phyloP scores from a whole-genome alignment of 1,284 basidiomycete species.

The Boletellus sp. region DNA sequence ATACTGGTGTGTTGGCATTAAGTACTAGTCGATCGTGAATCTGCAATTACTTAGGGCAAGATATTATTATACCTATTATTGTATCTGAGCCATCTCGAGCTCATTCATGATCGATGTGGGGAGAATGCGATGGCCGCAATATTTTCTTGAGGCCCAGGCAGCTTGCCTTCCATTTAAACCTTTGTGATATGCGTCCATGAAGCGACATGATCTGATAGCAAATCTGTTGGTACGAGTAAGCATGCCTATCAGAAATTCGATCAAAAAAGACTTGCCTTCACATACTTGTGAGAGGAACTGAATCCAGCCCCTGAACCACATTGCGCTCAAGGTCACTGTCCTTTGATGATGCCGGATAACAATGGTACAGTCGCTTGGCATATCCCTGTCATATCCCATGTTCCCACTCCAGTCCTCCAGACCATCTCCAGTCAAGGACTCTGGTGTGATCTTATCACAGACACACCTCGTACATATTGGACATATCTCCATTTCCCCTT shows the following conservation, averaged over 20 bases:
- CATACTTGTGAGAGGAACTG: not conserved
- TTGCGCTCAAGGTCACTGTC: not conserved
- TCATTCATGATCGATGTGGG: not conserved
- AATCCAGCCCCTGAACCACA: not conserved
- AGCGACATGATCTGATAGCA: not conserved
- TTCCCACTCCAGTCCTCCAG: no score
- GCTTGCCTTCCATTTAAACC: not conserved
- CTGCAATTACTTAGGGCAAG: no score
- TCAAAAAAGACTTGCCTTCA: not conserved
- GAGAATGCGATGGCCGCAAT: not conserved
- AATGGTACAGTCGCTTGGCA: not conserved
- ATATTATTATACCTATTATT: no score
- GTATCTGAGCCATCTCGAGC: not conserved
- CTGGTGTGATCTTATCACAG: no score
- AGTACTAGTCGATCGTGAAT: no score
- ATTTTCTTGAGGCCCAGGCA: constrained; percentile 1
- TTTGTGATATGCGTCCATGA: constrained; percentile 1
- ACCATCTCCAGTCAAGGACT: no score
- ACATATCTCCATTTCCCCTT: no score
- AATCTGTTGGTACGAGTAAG: not conserved
- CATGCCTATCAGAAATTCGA: not conserved
- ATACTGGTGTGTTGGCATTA: no score
- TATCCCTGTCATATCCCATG: no score
- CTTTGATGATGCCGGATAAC: not conserved
- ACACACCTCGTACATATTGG: no score